Base-by-base conservation (phyloP, 352 stramenopile species). In the Pythium sp. region DNA sequence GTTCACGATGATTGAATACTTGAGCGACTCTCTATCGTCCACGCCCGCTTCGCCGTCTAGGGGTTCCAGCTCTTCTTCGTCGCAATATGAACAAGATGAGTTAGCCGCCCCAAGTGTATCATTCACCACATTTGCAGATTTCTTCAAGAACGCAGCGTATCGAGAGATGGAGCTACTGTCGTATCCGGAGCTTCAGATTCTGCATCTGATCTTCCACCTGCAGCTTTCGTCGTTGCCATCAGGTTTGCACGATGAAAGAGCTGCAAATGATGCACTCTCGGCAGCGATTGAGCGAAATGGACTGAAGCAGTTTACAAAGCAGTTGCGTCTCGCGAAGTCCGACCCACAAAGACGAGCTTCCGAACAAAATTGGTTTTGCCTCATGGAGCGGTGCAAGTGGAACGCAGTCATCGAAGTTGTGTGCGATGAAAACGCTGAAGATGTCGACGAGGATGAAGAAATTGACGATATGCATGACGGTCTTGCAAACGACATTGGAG, bases 141-240 rank as follows among this genome's bases (percentile, higher is more conserved):
- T 81, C 22, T 69, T 71, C 24, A 58, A 72, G 5, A 32, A 32
- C 18, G 8, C 41, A 8, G 30, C 15, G 9, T 41, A 30, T n/a
- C 11, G 30, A 32, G 38, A 58, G 20, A 34, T 53, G 11, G 26
- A 26, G n/a, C 3, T 58, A 18, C 41, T 70, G 11, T 78, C 66
- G 2, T 24, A 38, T 2, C 20, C 71, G 2, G 66, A 75, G 18
- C 12, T 80, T 26, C 67, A 79, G 36, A 62, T 77, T 9, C 32
- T 68, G 7, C 68, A 73, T 24, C 41, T 74, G n/a, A n/a, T 76
- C 22, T 73, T 79, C 20, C 62, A 75, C 34, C 32, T 81, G 3
- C 46, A 67, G 30, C n/a, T 47, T 30, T 41, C 34, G 8, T 5
- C 43, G 24, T 14, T 38, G 9, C 5, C 32, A 26, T 8, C 34